Evolutionary conservation across 768 basidiomycete species (phyloP).

Genomic region (Tephrocybe sp.): DNA sequence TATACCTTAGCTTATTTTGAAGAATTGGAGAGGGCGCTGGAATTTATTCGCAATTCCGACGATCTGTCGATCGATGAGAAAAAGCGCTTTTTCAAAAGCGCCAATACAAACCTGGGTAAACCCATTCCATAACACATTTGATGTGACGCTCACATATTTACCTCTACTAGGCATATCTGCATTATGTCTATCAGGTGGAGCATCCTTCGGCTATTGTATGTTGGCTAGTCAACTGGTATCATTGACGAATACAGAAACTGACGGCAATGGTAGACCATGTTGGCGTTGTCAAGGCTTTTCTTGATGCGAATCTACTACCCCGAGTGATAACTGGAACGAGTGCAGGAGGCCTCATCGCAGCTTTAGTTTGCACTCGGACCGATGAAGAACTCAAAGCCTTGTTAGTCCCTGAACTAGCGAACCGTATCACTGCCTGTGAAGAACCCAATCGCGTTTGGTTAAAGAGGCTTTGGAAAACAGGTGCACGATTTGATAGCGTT

Average conservation of each 20-base stretch:
- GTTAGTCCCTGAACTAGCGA: constrained; percentile 80
- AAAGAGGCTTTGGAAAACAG: constrained; percentile 75
- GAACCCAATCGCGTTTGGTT: constrained; percentile 73
- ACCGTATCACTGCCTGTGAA: constrained; percentile 78
- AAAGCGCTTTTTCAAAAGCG: constrained; percentile 84
- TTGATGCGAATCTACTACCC: constrained; percentile 83
- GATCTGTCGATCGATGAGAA: constrained; percentile 86
- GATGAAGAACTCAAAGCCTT: constrained; percentile 80
- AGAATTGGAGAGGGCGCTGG: constrained; percentile 75
- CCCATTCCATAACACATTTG: background rate
- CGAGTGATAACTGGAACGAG: constrained; percentile 94
- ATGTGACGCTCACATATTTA: background rate
- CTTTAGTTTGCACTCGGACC: constrained; percentile 81
- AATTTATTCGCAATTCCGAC: constrained; percentile 70
- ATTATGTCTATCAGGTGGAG: constrained; percentile 94
- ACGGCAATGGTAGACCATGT: constrained; percentile 60
- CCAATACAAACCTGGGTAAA: constrained; percentile 81
- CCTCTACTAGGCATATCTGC: constrained; percentile 62
- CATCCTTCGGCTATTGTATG: constrained; percentile 90
- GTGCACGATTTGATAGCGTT: constrained; percentile 93
- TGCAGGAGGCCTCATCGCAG: constrained; percentile 81
- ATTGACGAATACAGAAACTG: background rate
- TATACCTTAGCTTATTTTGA: constrained; percentile 66
- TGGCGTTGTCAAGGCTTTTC: constrained; percentile 89
- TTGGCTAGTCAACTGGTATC: background rate